Base-by-base conservation (phyloP, 2,329 filamentous ascomycete genomes). In the Emergomyces pasteurianus region DNA sequence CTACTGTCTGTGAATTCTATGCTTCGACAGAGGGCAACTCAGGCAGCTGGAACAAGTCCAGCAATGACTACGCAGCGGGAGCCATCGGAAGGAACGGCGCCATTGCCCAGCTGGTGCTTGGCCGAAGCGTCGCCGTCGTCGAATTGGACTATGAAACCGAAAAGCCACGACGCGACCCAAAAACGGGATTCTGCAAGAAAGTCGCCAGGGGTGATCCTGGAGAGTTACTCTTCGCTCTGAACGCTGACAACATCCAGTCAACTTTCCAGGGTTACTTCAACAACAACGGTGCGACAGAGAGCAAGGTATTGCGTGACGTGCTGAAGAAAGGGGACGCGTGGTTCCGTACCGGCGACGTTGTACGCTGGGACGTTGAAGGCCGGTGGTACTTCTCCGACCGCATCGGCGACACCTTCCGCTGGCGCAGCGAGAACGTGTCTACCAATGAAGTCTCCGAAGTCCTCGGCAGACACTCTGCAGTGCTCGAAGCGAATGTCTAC, bases 401-500 rank as follows among this genome's bases (percentile, higher is more conserved):
- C 3, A 73, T 81, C 57, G 80, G 80, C 12, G 80, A 82, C 63
- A 82, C 80, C 0, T 82, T 79, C 69, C 72, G 80, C 10, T 82
- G 80, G 80, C 81, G 94, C 76, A 86, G 85, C 58, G 88, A 92
- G 73, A 92, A 92, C 67, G 88, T 92, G 0, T 90, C 87, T 2
- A 92, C 89, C 0, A 85, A 82, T 57, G 90, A 96, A 72, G 91
- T 95, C 21, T 83, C 86, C n/a, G 83, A 91, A 69, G 83, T 84
- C 0, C 74, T 96, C 0, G 86, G 88, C 16, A 74, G 78, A 0
- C 87, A 91, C 69, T 78, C 85, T 0, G 77, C 78, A 0, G 79
- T 95, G 16, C 77, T 81, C 38, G 90, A 95, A 75, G 87, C 89
- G 38, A 95, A 95, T 67, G 90, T 95, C 34, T 95, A 95, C 68